A percentile compares a stretch with the other conserved stretches of the same genome.
These are phyloP conservation scores for Emmonsia crescens DNA, from an alignment of 2,329 filamentous ascomycete genomes.

Conservation along the genomic window DNA sequence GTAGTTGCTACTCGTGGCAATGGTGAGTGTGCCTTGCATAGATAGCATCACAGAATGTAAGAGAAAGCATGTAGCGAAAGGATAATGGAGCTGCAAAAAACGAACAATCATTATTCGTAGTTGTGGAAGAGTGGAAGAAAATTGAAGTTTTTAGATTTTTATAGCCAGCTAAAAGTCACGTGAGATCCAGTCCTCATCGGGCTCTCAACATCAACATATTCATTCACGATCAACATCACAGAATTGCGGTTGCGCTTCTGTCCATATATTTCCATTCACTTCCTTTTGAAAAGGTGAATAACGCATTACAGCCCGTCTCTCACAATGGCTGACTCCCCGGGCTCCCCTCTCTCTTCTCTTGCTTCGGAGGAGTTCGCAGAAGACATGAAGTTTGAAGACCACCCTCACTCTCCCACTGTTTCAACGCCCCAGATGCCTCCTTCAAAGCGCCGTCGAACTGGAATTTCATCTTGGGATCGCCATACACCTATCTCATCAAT, in stretches of 20 bases:
- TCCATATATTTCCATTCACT: background rate
- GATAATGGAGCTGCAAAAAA: background rate
- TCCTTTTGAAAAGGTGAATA: background rate
- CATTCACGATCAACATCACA: background rate
- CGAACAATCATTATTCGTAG: background rate
- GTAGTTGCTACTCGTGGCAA: background rate
- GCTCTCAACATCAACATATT: background rate
- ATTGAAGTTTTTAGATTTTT: background rate
- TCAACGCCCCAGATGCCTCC: conserved; percentile 31
- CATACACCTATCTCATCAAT: conserved; percentile 41
- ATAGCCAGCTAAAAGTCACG: background rate
- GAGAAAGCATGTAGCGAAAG: background rate
- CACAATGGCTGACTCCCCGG: conserved; percentile 45
- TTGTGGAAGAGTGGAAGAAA: background rate
- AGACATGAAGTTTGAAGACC: conserved; percentile 43
- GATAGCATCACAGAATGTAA: background rate
- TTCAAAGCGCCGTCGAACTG: conserved; percentile 39
- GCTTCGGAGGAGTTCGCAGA: conserved; percentile 53
- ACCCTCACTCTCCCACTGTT: conserved; percentile 32
- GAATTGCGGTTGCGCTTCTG: background rate
- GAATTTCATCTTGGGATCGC: conserved; percentile 34
- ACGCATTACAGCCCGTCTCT: background rate
- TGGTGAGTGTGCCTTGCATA: background rate
- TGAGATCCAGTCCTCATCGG: background rate
- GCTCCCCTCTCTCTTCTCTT: conserved; percentile 54